Evolutionary conservation across 441 rosid species (phyloP).

Genomic region (California macrophylla): DNA sequence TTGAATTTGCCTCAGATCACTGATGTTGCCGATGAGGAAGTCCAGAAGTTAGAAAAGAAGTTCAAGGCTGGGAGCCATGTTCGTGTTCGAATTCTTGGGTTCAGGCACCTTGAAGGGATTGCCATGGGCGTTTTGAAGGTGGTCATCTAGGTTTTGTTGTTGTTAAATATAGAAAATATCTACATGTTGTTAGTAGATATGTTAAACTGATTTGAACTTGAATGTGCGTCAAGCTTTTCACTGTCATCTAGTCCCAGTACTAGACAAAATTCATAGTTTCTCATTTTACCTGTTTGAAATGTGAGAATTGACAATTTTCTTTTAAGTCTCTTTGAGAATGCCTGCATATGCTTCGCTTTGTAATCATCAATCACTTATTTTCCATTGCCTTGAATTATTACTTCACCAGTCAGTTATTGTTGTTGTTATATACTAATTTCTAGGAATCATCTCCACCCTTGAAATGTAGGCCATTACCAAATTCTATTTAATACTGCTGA

Average conservation of each 20-base stretch:
- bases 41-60: slow-evolving; percentile 63
- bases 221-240: background rate
- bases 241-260: background rate
- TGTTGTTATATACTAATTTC: background rate
- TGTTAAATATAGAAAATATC: slow-evolving; percentile 14
- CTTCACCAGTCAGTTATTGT: background rate
- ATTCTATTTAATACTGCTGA: background rate
- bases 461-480: background rate
- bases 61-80: slow-evolving; percentile 66
- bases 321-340: background rate
- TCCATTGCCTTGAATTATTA: background rate
- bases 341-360: background rate
- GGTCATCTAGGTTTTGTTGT: slow-evolving; percentile 17
- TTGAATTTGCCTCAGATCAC: slow-evolving; percentile 41
- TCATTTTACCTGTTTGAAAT: background rate
- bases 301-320: background rate
- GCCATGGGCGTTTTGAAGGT: slow-evolving; percentile 82
- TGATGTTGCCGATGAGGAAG: slow-evolving; percentile 81
- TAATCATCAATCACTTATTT: background rate
- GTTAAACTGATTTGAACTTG: background rate
- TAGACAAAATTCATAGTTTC: background rate
- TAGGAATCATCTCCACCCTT: background rate
- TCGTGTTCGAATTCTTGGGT: slow-evolving; percentile 81
- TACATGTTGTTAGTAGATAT: background rate
- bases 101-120: slow-evolving; percentile 85